Conservation (phyloP, 1,284 basidiomycete species). For the Heterobasidion annosum region DNA sequence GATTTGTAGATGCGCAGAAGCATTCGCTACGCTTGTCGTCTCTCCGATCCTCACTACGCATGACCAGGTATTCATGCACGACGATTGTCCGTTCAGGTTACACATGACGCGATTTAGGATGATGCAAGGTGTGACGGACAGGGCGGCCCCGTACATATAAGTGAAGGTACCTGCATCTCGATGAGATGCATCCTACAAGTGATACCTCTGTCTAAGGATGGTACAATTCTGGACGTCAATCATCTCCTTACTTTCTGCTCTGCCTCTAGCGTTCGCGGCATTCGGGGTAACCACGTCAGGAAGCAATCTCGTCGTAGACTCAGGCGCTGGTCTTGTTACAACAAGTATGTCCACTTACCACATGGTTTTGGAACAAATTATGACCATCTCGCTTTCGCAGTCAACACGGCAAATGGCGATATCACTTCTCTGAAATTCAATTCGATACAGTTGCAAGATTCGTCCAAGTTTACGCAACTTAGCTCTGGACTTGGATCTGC, state of each 20-base stretch:
- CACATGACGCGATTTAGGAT: too few species aligned
- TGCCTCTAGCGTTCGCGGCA: background rate
- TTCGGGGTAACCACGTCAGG: background rate
- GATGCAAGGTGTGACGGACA: too few species aligned
- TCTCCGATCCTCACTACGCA: too few species aligned
- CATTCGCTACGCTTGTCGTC: too few species aligned
- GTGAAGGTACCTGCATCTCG: too few species aligned
- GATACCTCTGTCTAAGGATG: background rate
- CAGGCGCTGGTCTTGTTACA: too few species aligned
- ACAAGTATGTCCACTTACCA: background rate
- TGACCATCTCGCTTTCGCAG: background rate
- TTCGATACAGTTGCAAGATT: background rate
- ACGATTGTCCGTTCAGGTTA: too few species aligned
- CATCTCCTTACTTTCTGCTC: too few species aligned
- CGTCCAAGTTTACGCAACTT: background rate
- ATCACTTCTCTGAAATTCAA: background rate
- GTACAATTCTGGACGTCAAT: background rate
- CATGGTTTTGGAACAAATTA: too few species aligned
- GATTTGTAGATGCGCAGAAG: too few species aligned
- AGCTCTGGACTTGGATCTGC: background rate
- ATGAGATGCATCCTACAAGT: background rate
- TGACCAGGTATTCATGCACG: too few species aligned
- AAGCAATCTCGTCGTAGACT: background rate
- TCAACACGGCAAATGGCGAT: background rate
- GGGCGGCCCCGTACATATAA: too few species aligned